These are phyloP conservation scores for Thymus quinquecostatus DNA, from an alignment of 257 asterid genomes.

Conservation along the genomic window DNA sequence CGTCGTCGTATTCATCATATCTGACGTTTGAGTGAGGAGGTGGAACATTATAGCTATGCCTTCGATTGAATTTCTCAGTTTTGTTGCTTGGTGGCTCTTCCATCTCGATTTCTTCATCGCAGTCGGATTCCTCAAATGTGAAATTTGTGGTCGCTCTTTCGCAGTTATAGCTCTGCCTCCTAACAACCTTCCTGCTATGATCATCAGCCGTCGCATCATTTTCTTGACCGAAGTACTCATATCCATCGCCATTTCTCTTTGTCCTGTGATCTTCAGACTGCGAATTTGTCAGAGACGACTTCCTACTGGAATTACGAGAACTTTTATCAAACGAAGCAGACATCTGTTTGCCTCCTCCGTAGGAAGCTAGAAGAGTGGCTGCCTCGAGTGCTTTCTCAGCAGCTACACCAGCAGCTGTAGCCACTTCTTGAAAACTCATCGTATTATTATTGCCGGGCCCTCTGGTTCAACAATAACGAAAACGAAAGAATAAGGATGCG, in stretches of 20 bases:
- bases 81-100: slow-evolving; percentile 51
- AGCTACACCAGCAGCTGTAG: slow-evolving; percentile 88
- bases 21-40: slow-evolving; percentile 43
- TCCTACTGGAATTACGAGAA: slow-evolving; percentile 18
- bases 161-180: slow-evolving; percentile 72
- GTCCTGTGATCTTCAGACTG: slow-evolving; percentile 36
- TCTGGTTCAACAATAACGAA: slow-evolving; percentile 32
- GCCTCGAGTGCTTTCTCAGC: slow-evolving; percentile 88
- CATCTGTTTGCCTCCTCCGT: slow-evolving; percentile 45
- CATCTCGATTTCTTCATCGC: slow-evolving; percentile 75
- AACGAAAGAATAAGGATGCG: slow-evolving; percentile 4
- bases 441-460: slow-evolving; percentile 40
- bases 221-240: slow-evolving; percentile 26
- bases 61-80: slow-evolving; percentile 43
- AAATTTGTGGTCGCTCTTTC: slow-evolving; percentile 42
- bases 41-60: slow-evolving; percentile 67
- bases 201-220: slow-evolving; percentile 22
- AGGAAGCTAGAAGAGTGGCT: slow-evolving; percentile 72
- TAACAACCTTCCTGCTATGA: slow-evolving; percentile 39
- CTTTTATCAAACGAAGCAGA: slow-evolving; percentile 29
- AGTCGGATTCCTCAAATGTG: slow-evolving; percentile 68
- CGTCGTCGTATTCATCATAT: slow-evolving; percentile 70
- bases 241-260: slow-evolving; percentile 30
- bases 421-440: slow-evolving; percentile 53
- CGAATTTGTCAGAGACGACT: too few relatives aligned